phyloP scores from a whole-genome alignment of 192 early-diverging fungal species.

The Geosiphon pyriformis region DNA sequence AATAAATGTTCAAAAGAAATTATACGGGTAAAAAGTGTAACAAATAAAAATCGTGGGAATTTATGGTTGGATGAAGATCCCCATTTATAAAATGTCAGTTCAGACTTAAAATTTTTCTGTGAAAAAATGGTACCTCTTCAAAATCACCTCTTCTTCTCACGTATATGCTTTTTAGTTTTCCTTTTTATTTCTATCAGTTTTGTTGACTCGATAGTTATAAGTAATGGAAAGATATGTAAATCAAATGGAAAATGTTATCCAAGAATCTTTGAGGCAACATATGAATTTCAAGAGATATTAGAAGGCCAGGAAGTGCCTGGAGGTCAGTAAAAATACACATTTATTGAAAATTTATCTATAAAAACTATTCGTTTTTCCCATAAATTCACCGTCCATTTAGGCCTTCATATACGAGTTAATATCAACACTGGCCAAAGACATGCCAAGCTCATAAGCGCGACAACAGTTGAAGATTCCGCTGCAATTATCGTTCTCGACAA shows the following conservation, averaged over 20 bases:
- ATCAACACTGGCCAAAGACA: constrained; percentile 49
- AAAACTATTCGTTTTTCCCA: background rate
- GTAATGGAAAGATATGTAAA: too few relatives aligned
- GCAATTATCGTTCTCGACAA: constrained; percentile 33
- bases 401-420: constrained; percentile 61
- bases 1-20: too few relatives aligned
- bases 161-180: too few relatives aligned
- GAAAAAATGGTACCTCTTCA: too few relatives aligned
- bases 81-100: too few relatives aligned
- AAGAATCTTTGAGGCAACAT: constrained; percentile 49
- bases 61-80: too few relatives aligned
- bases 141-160: too few relatives aligned
- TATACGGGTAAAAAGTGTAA: too few relatives aligned
- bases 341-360: background rate
- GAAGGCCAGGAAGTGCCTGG: constrained; percentile 57
- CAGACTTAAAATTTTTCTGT: too few relatives aligned
- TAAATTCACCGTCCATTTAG: constrained; percentile 19
- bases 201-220: too few relatives aligned
- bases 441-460: constrained; percentile 50
- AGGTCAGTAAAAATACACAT: constrained; percentile 23
- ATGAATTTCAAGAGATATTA: constrained; percentile 51
- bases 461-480: constrained; percentile 10
- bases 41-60: too few relatives aligned
- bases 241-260: constrained; percentile 49
- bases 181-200: too few relatives aligned